Conservation (phyloP, 169 alveolate genomes). For the Eimeria nieschulzi region DNA sequence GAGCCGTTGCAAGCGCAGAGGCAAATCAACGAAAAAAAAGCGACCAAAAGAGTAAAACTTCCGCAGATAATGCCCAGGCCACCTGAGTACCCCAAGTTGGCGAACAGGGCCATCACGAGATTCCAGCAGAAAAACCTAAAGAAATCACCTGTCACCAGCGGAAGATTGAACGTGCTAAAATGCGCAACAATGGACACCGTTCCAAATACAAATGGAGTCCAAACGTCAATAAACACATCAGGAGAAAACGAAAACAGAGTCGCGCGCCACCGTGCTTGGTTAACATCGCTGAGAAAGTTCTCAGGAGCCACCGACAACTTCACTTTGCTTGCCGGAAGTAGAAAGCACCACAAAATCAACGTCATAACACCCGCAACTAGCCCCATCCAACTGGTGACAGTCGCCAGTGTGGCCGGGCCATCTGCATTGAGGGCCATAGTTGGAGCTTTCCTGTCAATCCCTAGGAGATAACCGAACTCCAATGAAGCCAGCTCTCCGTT, state of each 20-base stretch:
- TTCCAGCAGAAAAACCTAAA: slow-evolving; percentile 61
- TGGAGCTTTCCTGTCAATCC: too few species aligned
- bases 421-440: slow-evolving; percentile 26
- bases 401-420: slow-evolving; percentile 30
- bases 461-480: background rate
- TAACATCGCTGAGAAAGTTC: slow-evolving; percentile 66
- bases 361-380: slow-evolving; percentile 42
- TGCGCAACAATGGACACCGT: slow-evolving; percentile 63
- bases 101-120: slow-evolving; percentile 67
- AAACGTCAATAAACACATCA: slow-evolving; percentile 53
- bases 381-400: slow-evolving; percentile 59
- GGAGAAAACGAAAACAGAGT: slow-evolving; percentile 64
- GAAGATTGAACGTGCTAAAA: slow-evolving; percentile 62
- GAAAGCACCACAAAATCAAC: slow-evolving; percentile 58
- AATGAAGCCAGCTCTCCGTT: too few species aligned
- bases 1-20: slow-evolving; percentile 53
- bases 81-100: slow-evolving; percentile 64
- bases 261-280: slow-evolving; percentile 54
- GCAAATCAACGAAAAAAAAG: slow-evolving; percentile 63
- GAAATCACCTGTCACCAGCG: slow-evolving; percentile 39
- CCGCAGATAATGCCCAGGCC: slow-evolving; percentile 70
- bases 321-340: slow-evolving; percentile 36
- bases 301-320: background rate
- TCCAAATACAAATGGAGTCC: slow-evolving; percentile 76
- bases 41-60: slow-evolving; percentile 54